Evolutionary conservation across 2,329 filamentous ascomycete genomes (phyloP).

Genomic region (Claviceps humidiphila): DNA sequence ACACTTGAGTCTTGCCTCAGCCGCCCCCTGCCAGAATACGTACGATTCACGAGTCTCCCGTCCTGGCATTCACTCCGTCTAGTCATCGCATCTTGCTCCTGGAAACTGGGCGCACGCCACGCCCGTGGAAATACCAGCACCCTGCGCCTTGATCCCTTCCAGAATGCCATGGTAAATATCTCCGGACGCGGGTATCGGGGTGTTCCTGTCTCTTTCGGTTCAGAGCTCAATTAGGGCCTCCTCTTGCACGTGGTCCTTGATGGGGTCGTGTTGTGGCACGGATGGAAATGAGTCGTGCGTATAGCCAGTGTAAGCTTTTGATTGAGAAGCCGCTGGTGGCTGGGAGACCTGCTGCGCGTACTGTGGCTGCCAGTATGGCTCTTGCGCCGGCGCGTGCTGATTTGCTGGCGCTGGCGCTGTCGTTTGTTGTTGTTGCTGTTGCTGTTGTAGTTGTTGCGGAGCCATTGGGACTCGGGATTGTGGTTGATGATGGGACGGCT

Average conservation of each 20-base stretch:
- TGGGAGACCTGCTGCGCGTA: conserved; percentile 16
- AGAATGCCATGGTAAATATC: neutral
- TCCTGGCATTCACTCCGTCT: no score
- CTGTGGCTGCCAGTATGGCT: conserved; percentile 20
- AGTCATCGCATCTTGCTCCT: no score
- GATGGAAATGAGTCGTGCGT: conserved; percentile 51
- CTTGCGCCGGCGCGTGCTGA: conserved; percentile 17
- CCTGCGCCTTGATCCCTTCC: neutral
- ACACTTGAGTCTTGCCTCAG: no score
- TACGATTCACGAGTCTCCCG: no score
- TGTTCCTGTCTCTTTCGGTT: conserved; percentile 1
- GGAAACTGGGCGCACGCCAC: no score
- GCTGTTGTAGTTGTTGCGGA: conserved; percentile 6
- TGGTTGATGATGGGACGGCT: conserved; percentile 17
- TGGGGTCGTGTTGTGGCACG: conserved; percentile 33
- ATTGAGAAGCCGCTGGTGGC: conserved; percentile 23
- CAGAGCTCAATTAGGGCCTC: conserved; percentile 71
- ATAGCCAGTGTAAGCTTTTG: conserved; percentile 36
- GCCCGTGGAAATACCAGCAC: no score
- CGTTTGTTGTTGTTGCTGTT: conserved; percentile 15
- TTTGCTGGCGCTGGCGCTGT: conserved; percentile 9
- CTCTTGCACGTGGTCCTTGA: conserved; percentile 43
- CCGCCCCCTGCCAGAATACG: no score
- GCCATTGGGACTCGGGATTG: conserved; percentile 16
- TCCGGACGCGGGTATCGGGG: neutral